Base-by-base conservation (phyloP, 73 alveolate species). In the Stentor coeruleus region DNA sequence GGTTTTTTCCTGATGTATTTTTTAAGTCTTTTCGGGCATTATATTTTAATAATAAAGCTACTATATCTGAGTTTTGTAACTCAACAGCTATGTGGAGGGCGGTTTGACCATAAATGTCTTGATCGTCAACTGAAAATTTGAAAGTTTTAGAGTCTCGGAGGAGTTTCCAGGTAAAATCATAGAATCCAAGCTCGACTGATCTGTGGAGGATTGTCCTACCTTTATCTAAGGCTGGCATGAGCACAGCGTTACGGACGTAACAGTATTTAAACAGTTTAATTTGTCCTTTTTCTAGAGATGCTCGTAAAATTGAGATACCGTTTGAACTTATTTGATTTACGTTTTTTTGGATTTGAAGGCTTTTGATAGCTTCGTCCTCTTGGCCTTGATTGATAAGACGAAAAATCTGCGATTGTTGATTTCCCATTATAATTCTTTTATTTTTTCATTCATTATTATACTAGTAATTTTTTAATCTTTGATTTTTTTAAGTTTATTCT, bases 111-210 rank as follows among this genome's bases (percentile, higher is more conserved):
- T 1, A 14, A 2, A 20, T 39, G 38, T 75, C 83, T 40, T 75
- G 72, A 30, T 75, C 59, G 38, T 75, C 39, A 20, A 14, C n/a
- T 6, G 6, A 36, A n/a, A 15, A 11, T 38, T 28, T 28, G 38
- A 75, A 75, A 20, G 38, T 20, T 20, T 15, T 20, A 75, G 15
- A 38, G 20, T 75, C 83, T 0, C 72, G 0, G 28, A 75, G 72
- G 39, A 75, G 66, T 39, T 26, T 75, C 72, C 72, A 39, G 39
- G 72, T 39, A 0, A 75, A 2, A 11, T 75, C 58, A 33, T 39
- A 37, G 38, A 37, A 66, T 75, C 83, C 83, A 33, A 75, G 72
- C 38, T 75, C 72, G 38, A 75, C 66, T n/a, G 83, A 28, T n/a
- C 31, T 75, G 38, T 75, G 83, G 11, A 75, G 38, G 58, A 39